Base-by-base conservation (phyloP, 1,139 yeast species). In the Tardiomyces blankii region DNA sequence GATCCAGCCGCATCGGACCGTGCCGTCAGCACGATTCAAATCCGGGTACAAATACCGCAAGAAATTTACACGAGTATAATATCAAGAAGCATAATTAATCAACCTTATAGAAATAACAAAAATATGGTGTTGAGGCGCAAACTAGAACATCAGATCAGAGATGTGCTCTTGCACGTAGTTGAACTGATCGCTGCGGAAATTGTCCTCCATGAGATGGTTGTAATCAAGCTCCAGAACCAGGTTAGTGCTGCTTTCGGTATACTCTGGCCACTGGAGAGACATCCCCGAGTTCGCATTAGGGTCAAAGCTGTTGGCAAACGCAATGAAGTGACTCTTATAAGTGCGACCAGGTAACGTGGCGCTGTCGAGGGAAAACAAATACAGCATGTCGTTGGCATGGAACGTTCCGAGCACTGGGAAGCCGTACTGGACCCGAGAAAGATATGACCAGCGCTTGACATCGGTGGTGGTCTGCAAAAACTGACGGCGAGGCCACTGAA, bases 191-290 rank as follows among this genome's bases (percentile, higher is more conserved):
- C 14, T 28, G 32, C 32, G 32, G 32, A 6, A 28, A 13, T 28
- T 28, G 32, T 28, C 32, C 32, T 28, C 4, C 32, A 3, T 13
- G 4, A 28, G 32, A 11, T 28, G 32, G 14, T 28, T 28, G 25
- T 21, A 21, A 7, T 4, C 4, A 4, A 7, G 7, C 25, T 21
- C 25, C 3, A 28, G 4, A 3, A 12, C 14, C 32, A 28, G 32
- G 32, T 28, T 28, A 3, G 13, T 11, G 4, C 4, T 4, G n/a
- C n/a, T 3, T 13, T 11, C 32, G 81, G 82, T 0, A 76, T 77
- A 50, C 35, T 46, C 25, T 2, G 46, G 46, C 53, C 53, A 49
- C 25, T 42, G n/a, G 7, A 21, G n/a, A 2, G 38, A 8, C 33
- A 49, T 33, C 2, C 40, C 41, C 2, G 44, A 19, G 13, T 42